Base-by-base conservation (phyloP, 352 stramenopile genomes). In the Globisporangium cylindrosporum region DNA sequence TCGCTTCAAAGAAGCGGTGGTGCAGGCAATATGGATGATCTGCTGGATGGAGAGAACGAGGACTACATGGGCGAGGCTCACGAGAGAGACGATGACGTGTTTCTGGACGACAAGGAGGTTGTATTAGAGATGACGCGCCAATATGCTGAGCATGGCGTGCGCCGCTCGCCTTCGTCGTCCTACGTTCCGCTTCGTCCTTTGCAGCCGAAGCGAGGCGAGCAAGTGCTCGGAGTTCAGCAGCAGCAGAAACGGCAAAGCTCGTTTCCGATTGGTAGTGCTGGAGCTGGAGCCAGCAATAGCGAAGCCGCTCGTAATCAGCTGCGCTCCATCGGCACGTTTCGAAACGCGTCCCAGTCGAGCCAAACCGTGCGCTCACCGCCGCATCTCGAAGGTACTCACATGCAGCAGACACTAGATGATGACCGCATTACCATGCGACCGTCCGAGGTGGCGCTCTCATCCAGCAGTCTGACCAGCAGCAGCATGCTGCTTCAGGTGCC, bases 291-390 rank as follows among this genome's bases (percentile, higher is more conserved):
- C 32, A 36, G 10, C 20, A 41, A 20, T 1, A 49, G n/a, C 1
- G 43, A 59, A 5, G 54, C 56, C 9, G 18, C 27, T 12, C 34
- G 59, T 12, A 64, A 32, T 54, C 69, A 49, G 0, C 38, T 78
- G 43, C 64, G 63, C 9, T 76, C 70, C 1, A 79, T 76, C 25
- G 73, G 70, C 24, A 72, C 70, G 48, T 79, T 76, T 38, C 57
- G 66, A 5, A 56, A 27, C 0, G 65, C 62, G 9, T 22, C 69
- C 8, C 57, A 71, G 62, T 69, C 59, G 14, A 67, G 41, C 38
- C 59, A 64, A 46, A 58, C 32, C 18, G 49, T 58, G 22, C n/a
- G 24, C 5, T 43, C 41, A 2, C 51, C 66, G 1, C 59, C 61
- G 0, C 38, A 59, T 2, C 29, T 62, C n/a, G 55, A 63, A 48